These are phyloP conservation scores for Monosporozyma siamensis DNA, from an alignment of 805 yeast species.

Conservation along the genomic window DNA sequence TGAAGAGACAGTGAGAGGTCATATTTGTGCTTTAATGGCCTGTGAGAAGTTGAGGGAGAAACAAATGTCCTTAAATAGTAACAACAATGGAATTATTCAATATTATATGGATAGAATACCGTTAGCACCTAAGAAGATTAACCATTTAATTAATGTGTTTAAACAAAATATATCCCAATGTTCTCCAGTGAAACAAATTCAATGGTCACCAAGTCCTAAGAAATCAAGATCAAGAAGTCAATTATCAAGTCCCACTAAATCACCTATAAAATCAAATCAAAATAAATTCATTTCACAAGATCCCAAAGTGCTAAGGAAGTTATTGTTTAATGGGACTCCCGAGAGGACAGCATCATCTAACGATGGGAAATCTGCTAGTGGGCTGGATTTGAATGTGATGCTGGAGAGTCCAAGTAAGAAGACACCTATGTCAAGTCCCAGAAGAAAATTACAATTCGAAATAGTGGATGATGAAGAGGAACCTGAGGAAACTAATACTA, in stretches of 20 bases:
- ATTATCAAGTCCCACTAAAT: conserved; percentile 5
- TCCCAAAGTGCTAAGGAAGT: conserved; percentile 22
- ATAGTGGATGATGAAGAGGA: conserved; percentile 17
- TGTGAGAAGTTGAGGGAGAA: conserved; percentile 39
- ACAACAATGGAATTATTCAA: conserved; percentile 20
- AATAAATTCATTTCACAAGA: conserved; percentile 23
- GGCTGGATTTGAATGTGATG: conserved; percentile 1
- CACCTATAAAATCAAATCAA: conserved; percentile 10
- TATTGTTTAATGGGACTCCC: conserved; percentile 22
- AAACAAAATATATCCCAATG: conserved; percentile 32
- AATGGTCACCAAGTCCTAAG: conserved; percentile 27
- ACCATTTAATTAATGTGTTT: conserved; percentile 38
- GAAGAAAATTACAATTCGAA: conserved; percentile 30
- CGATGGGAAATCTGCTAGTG: neutral
- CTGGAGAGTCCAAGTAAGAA: conserved; percentile 2
- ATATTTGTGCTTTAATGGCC: conserved; percentile 57
- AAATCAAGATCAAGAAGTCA: conserved; percentile 13
- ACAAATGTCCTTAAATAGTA: conserved; percentile 13
- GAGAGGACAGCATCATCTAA: conserved; percentile 10
- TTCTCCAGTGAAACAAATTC: conserved; percentile 24
- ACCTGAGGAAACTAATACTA: neutral
- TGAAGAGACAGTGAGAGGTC: conserved; percentile 58
- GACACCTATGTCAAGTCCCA: conserved; percentile 4
- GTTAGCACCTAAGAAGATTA: conserved; percentile 37
- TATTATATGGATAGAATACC: conserved; percentile 50